These are phyloP conservation scores for Chaetomium strumarium DNA, from an alignment of 2,329 filamentous ascomycete genomes.

Conservation along the genomic window DNA sequence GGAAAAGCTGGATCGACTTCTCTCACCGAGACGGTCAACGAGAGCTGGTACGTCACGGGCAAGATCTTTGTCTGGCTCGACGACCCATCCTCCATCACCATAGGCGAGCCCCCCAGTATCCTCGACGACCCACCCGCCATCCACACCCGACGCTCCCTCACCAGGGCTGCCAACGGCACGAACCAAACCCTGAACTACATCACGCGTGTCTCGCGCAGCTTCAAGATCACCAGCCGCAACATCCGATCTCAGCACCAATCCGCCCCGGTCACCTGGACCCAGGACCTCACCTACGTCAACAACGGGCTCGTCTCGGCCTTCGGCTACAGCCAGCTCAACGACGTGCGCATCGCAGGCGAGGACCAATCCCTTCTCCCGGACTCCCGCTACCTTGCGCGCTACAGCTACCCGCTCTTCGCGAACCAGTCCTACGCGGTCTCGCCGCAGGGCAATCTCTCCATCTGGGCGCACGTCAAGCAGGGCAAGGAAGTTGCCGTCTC, in stretches of 20 bases:
- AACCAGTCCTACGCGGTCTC: conserved; percentile 44
- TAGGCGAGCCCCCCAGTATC: conserved; percentile 36
- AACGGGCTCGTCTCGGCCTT: conserved; percentile 40
- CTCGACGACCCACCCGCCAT: conserved; percentile 38
- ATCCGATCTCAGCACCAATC: conserved; percentile 42
- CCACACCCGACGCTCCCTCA: conserved; percentile 43
- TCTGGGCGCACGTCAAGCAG: conserved; percentile 39
- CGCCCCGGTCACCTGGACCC: conserved; percentile 46
- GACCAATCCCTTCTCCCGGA: conserved; percentile 22
- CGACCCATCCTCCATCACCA: conserved; percentile 44
- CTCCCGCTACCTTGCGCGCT: conserved; percentile 29
- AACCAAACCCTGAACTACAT: conserved; percentile 57
- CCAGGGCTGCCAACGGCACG: conserved; percentile 43
- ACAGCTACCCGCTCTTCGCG: conserved; percentile 56
- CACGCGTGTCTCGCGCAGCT: conserved; percentile 47
- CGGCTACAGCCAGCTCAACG: conserved; percentile 39
- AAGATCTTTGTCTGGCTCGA: conserved; percentile 78
- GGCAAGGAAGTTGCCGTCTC: conserved; percentile 34
- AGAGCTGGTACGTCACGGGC: conserved; percentile 69
- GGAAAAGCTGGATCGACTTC: conserved; percentile 36
- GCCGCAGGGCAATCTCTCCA: conserved; percentile 40
- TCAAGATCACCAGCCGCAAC: conserved; percentile 46
- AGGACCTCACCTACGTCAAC: conserved; percentile 49
- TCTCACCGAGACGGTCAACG: conserved; percentile 52
- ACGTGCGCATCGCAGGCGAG: conserved; percentile 28